Evolutionary conservation across 78 protist genomes (phyloP), one percentile per base, ranked within the genome.

Genomic region (Dictyostelium brefeldianum): DNA sequence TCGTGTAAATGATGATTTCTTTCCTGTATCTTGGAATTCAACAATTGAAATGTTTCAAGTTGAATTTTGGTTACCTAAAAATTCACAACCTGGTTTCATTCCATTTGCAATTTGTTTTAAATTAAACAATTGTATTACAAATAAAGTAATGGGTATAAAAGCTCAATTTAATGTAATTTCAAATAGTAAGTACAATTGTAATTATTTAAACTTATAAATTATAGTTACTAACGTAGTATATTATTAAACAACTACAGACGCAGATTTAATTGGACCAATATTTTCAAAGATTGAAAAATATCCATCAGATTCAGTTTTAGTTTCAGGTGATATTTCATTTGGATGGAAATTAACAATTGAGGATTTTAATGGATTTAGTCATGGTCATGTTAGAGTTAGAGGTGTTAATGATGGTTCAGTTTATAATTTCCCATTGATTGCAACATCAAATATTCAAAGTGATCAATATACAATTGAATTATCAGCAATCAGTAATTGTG

Each of bases 321-420:
- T 67, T 31, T 5, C 7, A 27, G 36, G 46, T 17, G 6, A 17
- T 14, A 29, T 17, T 31, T 0, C 14, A 6, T 18, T 31, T 31
- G 48, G 48, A 29, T 67, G 75, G 75, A 31, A 11, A 6, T 67
- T 67, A 17, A 67, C 43, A 2, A 73, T 73, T 22, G 9, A 5
- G 4, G 80, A 73, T 73, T 14, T 73, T 46, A 73, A 73, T 43
- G 80, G 80, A 43, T 73, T 73, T 73, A 48, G 25, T 20, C 31
- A 48, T 43, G 80, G 80, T 31, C 14, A 67, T 29, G 31, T 67
- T 10, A 18, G 25, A 12, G 31, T 67, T 29, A 67, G 17, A 31
- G 48, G 75, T 67, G 5, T 20, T 27, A 6, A 18, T 4, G 75
- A 67, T 67, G 75, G 75, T 31, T 67, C 75, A 31, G 10, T 31